A percentile compares a stretch with the other conserved stretches of the same genome.
Conservation (phyloP, 225 moss, liverwort and hornwort species). For the Polytrichum commune region DNA sequence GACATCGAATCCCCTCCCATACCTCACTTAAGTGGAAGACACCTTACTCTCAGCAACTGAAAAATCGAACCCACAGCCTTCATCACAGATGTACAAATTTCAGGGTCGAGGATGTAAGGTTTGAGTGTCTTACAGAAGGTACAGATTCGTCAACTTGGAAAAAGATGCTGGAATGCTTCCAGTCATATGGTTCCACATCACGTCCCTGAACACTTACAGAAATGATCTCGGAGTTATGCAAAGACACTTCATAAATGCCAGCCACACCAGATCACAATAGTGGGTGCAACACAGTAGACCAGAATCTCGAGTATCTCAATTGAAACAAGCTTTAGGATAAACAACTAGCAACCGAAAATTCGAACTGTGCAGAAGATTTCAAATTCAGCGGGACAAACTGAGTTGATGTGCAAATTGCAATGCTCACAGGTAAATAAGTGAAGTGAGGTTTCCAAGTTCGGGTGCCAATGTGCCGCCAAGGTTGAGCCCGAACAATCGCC, state of each 20-base stretch:
- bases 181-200: constrained; percentile 85
- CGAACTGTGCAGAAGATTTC: not conserved
- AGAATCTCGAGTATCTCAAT: not conserved
- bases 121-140: constrained; percentile 53
- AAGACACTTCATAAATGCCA: not conserved
- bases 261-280: too few relatives aligned
- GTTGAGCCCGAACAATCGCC: constrained; percentile 40
- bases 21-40: too few relatives aligned
- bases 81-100: not conserved
- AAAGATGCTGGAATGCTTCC: constrained; percentile 64
- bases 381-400: not conserved
- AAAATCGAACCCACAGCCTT: too few relatives aligned
- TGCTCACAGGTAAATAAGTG: constrained; percentile 52
- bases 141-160: constrained; percentile 43
- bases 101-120: not conserved
- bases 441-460: constrained; percentile 56
- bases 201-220: constrained; percentile 42
- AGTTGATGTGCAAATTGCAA: not conserved
- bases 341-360: too few relatives aligned
- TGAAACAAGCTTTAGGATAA: too few relatives aligned
- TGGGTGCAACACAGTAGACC: too few relatives aligned
- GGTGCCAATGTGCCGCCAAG: constrained; percentile 62
- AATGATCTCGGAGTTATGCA: not conserved
- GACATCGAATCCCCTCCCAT: too few relatives aligned
- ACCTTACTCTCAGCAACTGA: too few relatives aligned